Percentiles rank a stretch among this genome's conserved stretches.
phyloP scores from a whole-genome alignment of 1,284 basidiomycete species.

The Meira nashicola region DNA sequence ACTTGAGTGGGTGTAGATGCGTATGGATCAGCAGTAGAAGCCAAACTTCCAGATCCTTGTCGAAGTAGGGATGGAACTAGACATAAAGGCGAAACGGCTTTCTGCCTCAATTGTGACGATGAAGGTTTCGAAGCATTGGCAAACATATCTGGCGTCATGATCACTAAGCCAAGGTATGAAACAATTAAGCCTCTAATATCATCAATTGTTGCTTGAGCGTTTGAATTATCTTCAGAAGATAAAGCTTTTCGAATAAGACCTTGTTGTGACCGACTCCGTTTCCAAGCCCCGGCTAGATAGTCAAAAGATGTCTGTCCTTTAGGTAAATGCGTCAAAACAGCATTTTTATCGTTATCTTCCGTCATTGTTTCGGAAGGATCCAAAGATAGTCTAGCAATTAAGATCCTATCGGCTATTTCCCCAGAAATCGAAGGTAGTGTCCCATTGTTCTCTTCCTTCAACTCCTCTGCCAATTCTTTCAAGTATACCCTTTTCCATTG shows the following conservation, averaged over 20 bases:
- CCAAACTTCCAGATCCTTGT: constrained; percentile 5
- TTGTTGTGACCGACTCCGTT: constrained; percentile 52
- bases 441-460: constrained; percentile 65
- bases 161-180: constrained; percentile 80
- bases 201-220: constrained; percentile 17
- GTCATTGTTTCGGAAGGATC: constrained; percentile 71
- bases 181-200: constrained; percentile 61
- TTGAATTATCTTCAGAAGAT: neutral
- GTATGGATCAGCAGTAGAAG: constrained; percentile 45
- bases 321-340: constrained; percentile 73
- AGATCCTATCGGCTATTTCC: constrained; percentile 66
- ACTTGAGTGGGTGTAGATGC: constrained; percentile 45
- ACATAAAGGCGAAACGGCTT: constrained; percentile 59
- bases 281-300: constrained; percentile 88
- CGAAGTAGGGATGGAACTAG: constrained; percentile 56
- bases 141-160: constrained; percentile 89
- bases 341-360: constrained; percentile 73
- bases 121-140: constrained; percentile 55
- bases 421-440: constrained; percentile 22
- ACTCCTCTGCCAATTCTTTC: constrained; percentile 68
- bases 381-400: constrained; percentile 81
- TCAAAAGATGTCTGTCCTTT: constrained; percentile 77
- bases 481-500: constrained; percentile 77
- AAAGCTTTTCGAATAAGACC: constrained; percentile 17
- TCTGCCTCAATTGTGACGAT: constrained; percentile 15